Base-by-base conservation (phyloP, 2,329 filamentous ascomycete genomes). In the Diaporthe helianthi region DNA sequence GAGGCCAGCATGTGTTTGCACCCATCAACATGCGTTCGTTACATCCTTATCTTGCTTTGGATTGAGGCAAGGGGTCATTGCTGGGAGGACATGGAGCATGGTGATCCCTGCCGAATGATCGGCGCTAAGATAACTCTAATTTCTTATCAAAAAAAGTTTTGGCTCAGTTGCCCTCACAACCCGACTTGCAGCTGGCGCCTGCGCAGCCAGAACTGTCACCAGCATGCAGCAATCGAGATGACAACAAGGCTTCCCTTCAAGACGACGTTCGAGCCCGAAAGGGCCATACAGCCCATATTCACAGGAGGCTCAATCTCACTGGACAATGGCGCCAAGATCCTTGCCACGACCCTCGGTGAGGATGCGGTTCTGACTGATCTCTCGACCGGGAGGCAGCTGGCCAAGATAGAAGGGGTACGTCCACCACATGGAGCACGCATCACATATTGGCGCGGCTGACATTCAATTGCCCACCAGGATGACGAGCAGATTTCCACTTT, bases 261-360 rank as follows among this genome's bases (percentile, higher is more conserved):
- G 84, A 98, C 94, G 69, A 97, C 95, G 4, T 99, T 98, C 79
- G 93, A 97, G 77, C 88, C 92, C 69, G 87, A 87, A 73, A 89
- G 92, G 76, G 92, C 93, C 58, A 92, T 99, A 68, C 92, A 94
- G 75, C 96, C 96, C 24, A 95, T 98, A 61, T 98, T 96, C 78
- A 97, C 95, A 2, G 96, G 96, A 67, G 96, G 96, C 52, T 91
- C 92, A 73, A 90, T 97, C 70, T 90, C 93, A 36, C 87, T 98
- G 71, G 93, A 95, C 83, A 88, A 90, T 79, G 89, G 89, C 81
- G 94, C 94, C 64, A 88, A 89, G 75, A 88, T 98, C 72, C 86
- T 99, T 67, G 95, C 94, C 52, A 94, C 94, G 29, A 94, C 92
- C 44, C 83, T 98, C n/a, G 94, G 93, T 44, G 96, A 99, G 79